Evolutionary conservation across 176 grass and related monocot species (phyloP).

Genomic region (Tillandsia fasciculata): DNA sequence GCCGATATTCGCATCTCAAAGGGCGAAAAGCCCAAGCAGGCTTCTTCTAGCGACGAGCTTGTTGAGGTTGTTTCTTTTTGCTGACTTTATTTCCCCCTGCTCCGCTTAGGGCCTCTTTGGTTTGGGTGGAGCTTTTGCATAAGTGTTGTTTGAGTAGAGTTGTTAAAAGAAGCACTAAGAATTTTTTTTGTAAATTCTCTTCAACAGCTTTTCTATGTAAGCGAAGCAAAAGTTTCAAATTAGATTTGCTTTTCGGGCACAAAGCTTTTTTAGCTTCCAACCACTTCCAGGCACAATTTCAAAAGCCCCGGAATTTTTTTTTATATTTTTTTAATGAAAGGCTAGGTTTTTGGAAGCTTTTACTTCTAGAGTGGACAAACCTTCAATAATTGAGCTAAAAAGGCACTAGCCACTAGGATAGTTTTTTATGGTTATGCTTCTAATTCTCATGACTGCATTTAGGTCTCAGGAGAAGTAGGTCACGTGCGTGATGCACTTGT

Average conservation of each 20-base stretch:
- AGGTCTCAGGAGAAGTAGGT: conserved; percentile 81
- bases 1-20: conserved; percentile 84
- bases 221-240: too few relatives aligned
- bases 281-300: neutral
- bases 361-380: too few relatives aligned
- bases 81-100: neutral
- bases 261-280: neutral
- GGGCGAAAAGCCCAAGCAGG: conserved; percentile 59
- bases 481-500: conserved; percentile 82
- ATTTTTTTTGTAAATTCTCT: too few relatives aligned
- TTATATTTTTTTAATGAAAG: neutral
- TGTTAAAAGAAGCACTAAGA: too few relatives aligned
- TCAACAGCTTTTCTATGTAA: too few relatives aligned
- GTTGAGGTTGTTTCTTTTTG: conserved; percentile 56
- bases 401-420: neutral
- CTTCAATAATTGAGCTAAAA: too few relatives aligned
- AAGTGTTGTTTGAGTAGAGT: too few relatives aligned
- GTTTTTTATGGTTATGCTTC: neutral
- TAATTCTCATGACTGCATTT: conserved; percentile 7
- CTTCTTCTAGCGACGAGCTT: conserved; percentile 68
- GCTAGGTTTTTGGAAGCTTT: too few relatives aligned
- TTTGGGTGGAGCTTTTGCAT: too few relatives aligned
- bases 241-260: too few relatives aligned
- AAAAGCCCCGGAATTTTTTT: neutral
- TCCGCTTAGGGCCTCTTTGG: neutral